phyloP scores from a whole-genome alignment of 129 eudicot species.

The Calendula officinalis region DNA sequence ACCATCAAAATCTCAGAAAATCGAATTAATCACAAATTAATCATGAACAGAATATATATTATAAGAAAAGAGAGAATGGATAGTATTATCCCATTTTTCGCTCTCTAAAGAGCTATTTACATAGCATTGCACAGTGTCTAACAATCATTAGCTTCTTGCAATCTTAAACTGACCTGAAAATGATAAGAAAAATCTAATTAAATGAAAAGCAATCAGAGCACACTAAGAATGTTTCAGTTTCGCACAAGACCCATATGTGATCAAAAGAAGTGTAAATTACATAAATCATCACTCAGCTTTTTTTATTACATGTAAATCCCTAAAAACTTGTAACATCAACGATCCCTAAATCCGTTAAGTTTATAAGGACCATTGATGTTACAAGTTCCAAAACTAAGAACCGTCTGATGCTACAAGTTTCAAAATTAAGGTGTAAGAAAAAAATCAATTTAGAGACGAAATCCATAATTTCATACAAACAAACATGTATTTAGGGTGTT shows the following conservation, averaged over 20 bases:
- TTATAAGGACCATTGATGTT: no score
- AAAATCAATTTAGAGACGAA: background rate
- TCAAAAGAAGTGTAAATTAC: no score
- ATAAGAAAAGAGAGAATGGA: background rate
- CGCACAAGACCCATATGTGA: background rate
- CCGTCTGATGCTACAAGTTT: no score
- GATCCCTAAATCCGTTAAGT: no score
- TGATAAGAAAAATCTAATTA: background rate
- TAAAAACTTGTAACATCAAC: background rate
- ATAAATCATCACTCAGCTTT: background rate
- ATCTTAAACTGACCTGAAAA: background rate
- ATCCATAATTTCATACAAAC: background rate
- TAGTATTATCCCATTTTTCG: background rate
- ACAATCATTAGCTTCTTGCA: constrained; percentile 6
- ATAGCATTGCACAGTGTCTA: constrained; percentile 17
- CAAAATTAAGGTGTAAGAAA: background rate
- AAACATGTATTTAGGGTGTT: no score
- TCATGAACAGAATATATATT: background rate
- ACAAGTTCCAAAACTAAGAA: no score
- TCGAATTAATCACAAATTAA: background rate
- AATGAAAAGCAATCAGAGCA: background rate
- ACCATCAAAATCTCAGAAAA: background rate
- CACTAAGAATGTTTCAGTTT: background rate
- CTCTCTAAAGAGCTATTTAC: constrained; percentile 15
- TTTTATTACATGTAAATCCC: background rate